A percentile compares a stretch with the other conserved stretches of the same genome.
phyloP scores from a whole-genome alignment of 2,329 filamentous ascomycete species.

The Colletotrichum gloeosporioides region DNA sequence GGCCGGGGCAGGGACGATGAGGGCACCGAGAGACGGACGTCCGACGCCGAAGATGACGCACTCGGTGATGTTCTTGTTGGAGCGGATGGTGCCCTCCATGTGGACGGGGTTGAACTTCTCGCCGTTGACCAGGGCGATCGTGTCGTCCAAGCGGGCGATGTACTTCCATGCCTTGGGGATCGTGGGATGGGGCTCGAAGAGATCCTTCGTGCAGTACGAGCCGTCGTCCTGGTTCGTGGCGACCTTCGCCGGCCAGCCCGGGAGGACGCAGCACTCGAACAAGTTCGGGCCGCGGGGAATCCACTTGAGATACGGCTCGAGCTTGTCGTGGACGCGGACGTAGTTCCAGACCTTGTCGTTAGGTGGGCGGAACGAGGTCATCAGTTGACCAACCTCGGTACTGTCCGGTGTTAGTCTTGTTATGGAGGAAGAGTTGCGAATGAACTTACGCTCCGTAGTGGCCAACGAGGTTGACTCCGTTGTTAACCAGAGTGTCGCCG shows the following conservation, averaged over 20 bases:
- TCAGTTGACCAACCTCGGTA: conserved; percentile 67
- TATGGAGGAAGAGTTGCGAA: not conserved
- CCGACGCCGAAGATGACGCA: conserved; percentile 68
- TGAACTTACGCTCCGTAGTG: conserved; percentile 61
- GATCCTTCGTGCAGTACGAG: conserved; percentile 66
- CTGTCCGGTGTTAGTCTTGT: conserved; percentile 15
- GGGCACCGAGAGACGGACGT: conserved; percentile 57
- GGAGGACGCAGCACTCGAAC: conserved; percentile 42
- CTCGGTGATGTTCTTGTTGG: conserved; percentile 50
- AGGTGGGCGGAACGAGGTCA: conserved; percentile 60
- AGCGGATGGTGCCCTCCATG: conserved; percentile 60
- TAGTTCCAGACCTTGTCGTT: conserved; percentile 68
- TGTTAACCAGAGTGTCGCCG: conserved; percentile 55
- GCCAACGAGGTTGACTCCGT: conserved; percentile 59
- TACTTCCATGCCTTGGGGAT: conserved; percentile 66
- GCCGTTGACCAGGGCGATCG: conserved; percentile 67
- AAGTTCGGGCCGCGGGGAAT: conserved; percentile 35
- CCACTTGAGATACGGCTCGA: conserved; percentile 39
- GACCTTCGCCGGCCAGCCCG: conserved; percentile 46
- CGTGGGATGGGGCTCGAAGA: conserved; percentile 61
- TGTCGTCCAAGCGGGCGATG: conserved; percentile 65
- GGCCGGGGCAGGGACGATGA: conserved; percentile 51
- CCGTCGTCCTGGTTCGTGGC: conserved; percentile 64
- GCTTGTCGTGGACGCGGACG: conserved; percentile 50
- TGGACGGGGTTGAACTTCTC: conserved; percentile 73